phyloP scores from a whole-genome alignment of 176 grass and related monocot species.

The Eleusine indica region DNA sequence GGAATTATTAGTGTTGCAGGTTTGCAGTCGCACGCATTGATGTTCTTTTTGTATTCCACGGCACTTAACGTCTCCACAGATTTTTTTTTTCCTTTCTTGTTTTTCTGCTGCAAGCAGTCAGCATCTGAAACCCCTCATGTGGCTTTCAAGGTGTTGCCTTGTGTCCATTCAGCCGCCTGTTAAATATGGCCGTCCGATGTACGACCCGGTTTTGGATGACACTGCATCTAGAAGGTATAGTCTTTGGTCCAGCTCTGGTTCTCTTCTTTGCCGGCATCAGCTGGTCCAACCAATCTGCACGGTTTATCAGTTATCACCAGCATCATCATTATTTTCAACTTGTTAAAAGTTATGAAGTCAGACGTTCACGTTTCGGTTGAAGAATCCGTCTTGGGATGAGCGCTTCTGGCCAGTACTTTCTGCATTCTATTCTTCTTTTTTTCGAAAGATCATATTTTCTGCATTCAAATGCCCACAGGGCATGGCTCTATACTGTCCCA shows the following conservation, averaged over 20 bases:
- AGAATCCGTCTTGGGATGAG: slow-evolving; percentile 33
- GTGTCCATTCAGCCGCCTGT: slow-evolving; percentile 10
- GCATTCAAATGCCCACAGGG: slow-evolving; percentile 2
- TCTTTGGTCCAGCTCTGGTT: not conserved
- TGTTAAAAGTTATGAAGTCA: slow-evolving; percentile 31
- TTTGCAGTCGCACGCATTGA: not conserved
- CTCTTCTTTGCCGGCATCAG: not conserved
- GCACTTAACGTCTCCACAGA: not conserved
- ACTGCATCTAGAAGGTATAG: slow-evolving; percentile 21
- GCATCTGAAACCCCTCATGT: slow-evolving; percentile 1
- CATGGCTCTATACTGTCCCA: not conserved
- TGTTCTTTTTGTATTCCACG: not conserved
- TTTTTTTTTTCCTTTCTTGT: not conserved
- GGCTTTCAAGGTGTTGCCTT: not conserved
- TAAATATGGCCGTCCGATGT: slow-evolving; percentile 28
- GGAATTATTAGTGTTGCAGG: not conserved
- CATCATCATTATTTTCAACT: slow-evolving; percentile 2
- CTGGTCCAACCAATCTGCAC: not conserved
- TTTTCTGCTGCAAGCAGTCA: not conserved
- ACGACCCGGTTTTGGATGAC: not conserved
- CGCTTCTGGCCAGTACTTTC: not conserved
- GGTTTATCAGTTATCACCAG: not conserved
- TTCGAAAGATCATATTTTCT: not conserved
- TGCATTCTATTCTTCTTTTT: not conserved
- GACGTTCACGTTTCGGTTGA: not conserved